A percentile compares a stretch with the other conserved stretches of the same genome.
Evolutionary conservation across 306 rosid genomes (phyloP).

Genomic region (Cicer pinnatifidum): DNA sequence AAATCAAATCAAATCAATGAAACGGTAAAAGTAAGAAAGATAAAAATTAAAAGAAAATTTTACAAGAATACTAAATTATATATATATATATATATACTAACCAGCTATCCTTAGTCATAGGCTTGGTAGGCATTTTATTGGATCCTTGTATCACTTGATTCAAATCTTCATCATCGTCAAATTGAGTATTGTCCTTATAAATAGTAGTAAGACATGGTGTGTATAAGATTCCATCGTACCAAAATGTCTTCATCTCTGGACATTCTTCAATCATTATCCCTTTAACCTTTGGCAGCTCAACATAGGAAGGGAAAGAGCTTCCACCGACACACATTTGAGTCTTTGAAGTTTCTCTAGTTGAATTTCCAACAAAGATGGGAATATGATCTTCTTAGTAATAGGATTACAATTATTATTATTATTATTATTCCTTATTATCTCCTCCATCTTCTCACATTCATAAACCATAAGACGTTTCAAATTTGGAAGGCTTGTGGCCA

Average conservation of each 20-base stretch:
- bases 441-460: slow-evolving; percentile 17
- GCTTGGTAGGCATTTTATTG: no score
- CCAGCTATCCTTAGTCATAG: no score
- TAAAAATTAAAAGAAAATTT: no score
- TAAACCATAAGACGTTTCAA: fast-evolving
- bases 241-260: slow-evolving; percentile 1
- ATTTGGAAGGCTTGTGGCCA: neutral
- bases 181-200: no score
- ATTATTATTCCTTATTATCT: neutral
- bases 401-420: neutral
- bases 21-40: no score
- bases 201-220: neutral
- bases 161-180: no score
- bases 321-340: neutral
- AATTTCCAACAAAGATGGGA: fast-evolving
- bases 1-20: no score
- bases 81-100: no score
- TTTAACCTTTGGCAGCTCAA: neutral
- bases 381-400: neutral
- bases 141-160: no score
- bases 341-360: neutral
- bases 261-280: fast-evolving
- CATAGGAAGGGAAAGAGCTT: neutral
- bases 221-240: neutral
- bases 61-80: no score